Evolutionary conservation across 768 basidiomycete genomes (phyloP).

Genomic region (Tulasnella calospora): DNA sequence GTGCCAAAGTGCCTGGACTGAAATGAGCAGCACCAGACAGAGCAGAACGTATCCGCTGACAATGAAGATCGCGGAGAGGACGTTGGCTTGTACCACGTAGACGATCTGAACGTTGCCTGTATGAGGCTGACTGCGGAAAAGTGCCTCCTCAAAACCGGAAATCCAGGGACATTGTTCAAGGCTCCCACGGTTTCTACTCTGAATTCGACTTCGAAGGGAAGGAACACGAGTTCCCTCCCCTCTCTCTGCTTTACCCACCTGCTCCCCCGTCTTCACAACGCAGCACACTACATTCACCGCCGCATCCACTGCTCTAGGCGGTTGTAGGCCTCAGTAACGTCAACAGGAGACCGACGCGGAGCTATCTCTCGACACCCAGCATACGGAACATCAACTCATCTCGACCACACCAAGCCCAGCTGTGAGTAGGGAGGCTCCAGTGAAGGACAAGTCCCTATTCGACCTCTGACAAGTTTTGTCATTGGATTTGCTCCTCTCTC

Average conservation of each 20-base stretch:
- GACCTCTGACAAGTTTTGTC: neutral
- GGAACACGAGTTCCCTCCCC: constrained; percentile 5
- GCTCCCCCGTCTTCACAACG: neutral
- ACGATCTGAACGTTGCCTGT: neutral
- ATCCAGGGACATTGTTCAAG: neutral
- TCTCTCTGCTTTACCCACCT: neutral
- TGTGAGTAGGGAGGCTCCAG: neutral
- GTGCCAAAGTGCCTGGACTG: neutral
- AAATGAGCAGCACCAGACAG: neutral
- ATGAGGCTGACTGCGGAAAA: neutral
- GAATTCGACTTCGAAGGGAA: neutral
- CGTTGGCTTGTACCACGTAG: neutral
- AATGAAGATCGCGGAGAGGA: neutral
- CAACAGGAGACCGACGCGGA: neutral
- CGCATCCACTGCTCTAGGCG: neutral
- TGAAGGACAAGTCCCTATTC: neutral
- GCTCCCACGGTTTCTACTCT: neutral
- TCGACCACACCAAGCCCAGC: neutral
- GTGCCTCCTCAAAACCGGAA: neutral
- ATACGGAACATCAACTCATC: constrained; percentile 3
- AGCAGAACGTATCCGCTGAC: neutral
- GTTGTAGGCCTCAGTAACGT: neutral
- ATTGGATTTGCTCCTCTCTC: neutral
- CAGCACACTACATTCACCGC: neutral
- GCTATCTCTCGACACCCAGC: neutral